A percentile compares a stretch with the other conserved stretches of the same genome.
Evolutionary conservation across 768 basidiomycete genomes (phyloP).

Genomic region (Lactarius hatsudake): DNA sequence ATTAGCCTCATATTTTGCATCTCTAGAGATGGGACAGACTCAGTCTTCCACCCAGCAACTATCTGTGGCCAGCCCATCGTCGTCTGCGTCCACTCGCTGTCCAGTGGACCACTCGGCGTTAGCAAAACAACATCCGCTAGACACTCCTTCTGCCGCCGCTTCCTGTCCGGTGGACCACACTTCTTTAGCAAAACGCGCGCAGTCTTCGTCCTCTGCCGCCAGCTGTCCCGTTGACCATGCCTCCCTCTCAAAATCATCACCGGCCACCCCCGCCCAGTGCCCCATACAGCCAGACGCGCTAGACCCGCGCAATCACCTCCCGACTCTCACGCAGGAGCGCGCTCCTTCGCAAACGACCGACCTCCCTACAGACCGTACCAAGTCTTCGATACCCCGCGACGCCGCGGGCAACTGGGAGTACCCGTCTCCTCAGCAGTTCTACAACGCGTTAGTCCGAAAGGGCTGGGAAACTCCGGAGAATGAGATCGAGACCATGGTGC

Average conservation of each 20-base stretch:
- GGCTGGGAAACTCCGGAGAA: conserved; percentile 98
- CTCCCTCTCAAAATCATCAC: conserved; percentile 17
- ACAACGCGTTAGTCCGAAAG: conserved; percentile 93
- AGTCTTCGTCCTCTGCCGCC: conserved; percentile 29
- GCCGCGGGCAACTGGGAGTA: conserved; percentile 77
- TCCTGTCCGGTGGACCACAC: conserved; percentile 27
- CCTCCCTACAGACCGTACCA: conserved; percentile 71
- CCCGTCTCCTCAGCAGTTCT: conserved; percentile 96
- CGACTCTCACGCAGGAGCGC: conserved; percentile 68
- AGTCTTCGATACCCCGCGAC: conserved; percentile 84
- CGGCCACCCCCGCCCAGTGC: conserved; percentile 45
- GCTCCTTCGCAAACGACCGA: conserved; percentile 52
- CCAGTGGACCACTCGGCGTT: conserved; percentile 26
- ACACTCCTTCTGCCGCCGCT: conserved; percentile 24
- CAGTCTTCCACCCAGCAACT: conserved; percentile 13
- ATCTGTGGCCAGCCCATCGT: conserved; percentile 2
- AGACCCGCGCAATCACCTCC: conserved; percentile 85
- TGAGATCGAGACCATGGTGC: conserved; percentile 94
- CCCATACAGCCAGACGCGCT: conserved; percentile 59
- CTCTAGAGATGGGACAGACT: conserved; percentile 20
- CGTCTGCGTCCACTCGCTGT: conserved; percentile 28
- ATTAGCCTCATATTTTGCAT: neutral
- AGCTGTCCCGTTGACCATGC: conserved; percentile 42
- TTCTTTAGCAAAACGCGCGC: conserved; percentile 21
- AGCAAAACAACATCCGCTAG: conserved; percentile 10